Evolutionary conservation across 129 eudicot species (phyloP), one percentile per base, ranked within the genome.

Genomic region (Kitagawia praeruptora): DNA sequence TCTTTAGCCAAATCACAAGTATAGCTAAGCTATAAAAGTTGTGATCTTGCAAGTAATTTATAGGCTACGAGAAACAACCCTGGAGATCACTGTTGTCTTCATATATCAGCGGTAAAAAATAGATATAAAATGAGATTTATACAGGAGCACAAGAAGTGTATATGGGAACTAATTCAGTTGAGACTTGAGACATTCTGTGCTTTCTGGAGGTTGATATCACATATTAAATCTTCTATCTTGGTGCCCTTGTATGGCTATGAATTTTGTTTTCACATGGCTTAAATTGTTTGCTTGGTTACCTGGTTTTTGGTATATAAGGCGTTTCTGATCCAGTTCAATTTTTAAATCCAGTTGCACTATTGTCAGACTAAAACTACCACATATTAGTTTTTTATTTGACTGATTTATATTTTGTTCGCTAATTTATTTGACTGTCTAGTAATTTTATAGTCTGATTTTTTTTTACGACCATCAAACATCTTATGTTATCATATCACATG

Each of bases 401-500:
- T 72, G 51, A 72, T 10, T 21, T 10, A 4, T 42, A 42, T 10
- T n/a, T 10, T n/a, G 0, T n/a, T 56, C 6, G 2, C 12, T 3
- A 74, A 45, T 42, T 49, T 46, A 6, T 27, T 25, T 23, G 11
- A 39, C 56, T 74, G 77, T 45, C 6, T 23, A 8, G 14, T 42
- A 21, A 6, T 27, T 47, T 13, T 42, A 53, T 40, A 16, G 4
- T 51, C 53, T 37, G 58, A 51, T 69, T 40, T 70, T 47, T 47
- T 47, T 64, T 70, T 53, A 63, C n/a, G 58, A 77, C 40, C 76
- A 79, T 48, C 61, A 28, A 63, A 79, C 77, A 76, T 83, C 79
- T 83, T 66, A 79, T 86, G 79, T 74, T 40, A 40, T 73, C 31
- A 83, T 28, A 75, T 58, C 10, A 45, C 75, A 14, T 89, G 34